Evolutionary conservation across 257 asterid genomes (phyloP).

Genomic region (Fraxinus americana): DNA sequence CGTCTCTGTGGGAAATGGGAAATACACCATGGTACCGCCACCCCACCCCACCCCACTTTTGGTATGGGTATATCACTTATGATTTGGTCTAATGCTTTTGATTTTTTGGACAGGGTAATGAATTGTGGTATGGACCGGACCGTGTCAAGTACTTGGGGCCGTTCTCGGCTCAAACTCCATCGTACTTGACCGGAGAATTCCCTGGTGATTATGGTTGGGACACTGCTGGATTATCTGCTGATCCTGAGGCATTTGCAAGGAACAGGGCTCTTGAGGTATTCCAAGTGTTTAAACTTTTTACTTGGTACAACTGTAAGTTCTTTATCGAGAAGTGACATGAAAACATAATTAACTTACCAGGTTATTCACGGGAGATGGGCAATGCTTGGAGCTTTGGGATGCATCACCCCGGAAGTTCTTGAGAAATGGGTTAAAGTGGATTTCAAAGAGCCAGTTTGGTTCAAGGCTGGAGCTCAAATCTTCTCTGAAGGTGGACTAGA

Average conservation of each 20-base stretch:
- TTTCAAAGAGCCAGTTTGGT: slow-evolving; percentile 55
- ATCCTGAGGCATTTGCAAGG: slow-evolving; percentile 35
- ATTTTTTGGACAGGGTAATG: slow-evolving; percentile 49
- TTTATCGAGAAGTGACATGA: neutral
- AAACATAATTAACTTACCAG: neutral
- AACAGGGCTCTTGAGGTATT: slow-evolving; percentile 37
- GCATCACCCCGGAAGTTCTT: slow-evolving; percentile 54
- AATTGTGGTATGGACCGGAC: slow-evolving; percentile 72
- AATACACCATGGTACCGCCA: slow-evolving; percentile 42
- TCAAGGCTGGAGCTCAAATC: slow-evolving; percentile 56
- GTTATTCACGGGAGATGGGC: slow-evolving; percentile 59
- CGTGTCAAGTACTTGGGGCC: slow-evolving; percentile 38
- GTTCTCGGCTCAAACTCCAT: slow-evolving; percentile 34
- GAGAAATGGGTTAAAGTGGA: slow-evolving; percentile 36
- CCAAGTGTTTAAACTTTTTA: neutral
- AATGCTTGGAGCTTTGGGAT: slow-evolving; percentile 58
- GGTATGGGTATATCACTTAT: neutral
- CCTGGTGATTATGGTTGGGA: slow-evolving; percentile 40
- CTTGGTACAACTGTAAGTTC: neutral
- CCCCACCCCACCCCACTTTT: neutral
- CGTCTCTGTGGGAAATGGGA: slow-evolving; percentile 45
- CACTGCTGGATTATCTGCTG: slow-evolving; percentile 37
- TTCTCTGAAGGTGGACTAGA: slow-evolving; percentile 49
- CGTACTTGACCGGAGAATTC: slow-evolving; percentile 34
- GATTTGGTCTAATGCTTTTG: neutral